These are phyloP conservation scores for Gymnopilus junonius DNA, from an alignment of 768 basidiomycete species.

Conservation along the genomic window DNA sequence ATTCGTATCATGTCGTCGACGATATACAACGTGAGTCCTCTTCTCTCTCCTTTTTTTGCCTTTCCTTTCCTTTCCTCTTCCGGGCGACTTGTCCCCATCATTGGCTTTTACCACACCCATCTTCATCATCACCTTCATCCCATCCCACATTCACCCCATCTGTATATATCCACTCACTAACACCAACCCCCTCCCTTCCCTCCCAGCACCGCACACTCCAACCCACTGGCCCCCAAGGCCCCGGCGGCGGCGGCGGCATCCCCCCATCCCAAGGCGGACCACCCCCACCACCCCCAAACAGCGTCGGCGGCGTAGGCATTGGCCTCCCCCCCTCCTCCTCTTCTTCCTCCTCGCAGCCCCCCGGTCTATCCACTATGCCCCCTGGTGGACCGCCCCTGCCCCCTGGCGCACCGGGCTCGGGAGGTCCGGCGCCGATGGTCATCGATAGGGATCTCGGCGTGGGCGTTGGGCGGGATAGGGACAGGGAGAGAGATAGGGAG, in stretches of 20 bases:
- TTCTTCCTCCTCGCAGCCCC: background rate
- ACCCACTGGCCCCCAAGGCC: slow-evolving; percentile 14
- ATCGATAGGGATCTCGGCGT: slow-evolving; percentile 1
- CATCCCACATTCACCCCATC: background rate
- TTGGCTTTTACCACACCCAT: background rate
- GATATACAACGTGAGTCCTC: slow-evolving; percentile 27
- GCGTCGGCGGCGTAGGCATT: background rate
- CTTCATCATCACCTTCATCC: background rate
- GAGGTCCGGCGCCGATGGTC: slow-evolving; percentile 6
- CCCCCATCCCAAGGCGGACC: background rate
- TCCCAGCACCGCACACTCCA: slow-evolving; percentile 16
- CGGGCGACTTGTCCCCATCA: background rate
- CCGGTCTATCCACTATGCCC: background rate
- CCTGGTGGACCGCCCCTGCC: background rate
- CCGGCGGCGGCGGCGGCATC: too few species aligned
- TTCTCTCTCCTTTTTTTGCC: background rate
- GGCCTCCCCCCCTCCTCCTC: background rate
- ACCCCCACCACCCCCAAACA: too few species aligned
- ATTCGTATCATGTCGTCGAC: slow-evolving; percentile 22
- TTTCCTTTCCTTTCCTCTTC: background rate
- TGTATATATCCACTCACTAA: background rate
- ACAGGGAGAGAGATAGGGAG: background rate
- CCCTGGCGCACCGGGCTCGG: background rate
- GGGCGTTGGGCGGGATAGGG: background rate
- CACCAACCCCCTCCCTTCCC: background rate